phyloP scores from a whole-genome alignment of 345 rosid species.

The Pelargonium nanum region DNA sequence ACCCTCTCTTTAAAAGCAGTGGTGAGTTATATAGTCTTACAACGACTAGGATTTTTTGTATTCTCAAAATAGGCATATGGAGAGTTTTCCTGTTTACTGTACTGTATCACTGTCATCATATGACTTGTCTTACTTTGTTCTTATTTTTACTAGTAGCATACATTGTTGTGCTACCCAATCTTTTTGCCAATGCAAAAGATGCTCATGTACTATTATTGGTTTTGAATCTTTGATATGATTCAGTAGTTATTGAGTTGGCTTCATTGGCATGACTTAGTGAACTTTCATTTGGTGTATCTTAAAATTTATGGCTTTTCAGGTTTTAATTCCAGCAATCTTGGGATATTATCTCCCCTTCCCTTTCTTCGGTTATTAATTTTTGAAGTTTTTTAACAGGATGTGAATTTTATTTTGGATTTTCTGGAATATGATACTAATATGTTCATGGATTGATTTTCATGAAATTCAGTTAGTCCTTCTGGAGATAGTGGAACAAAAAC shows the following conservation, averaged over 20 bases:
- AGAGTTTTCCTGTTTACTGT: background rate
- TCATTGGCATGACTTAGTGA: background rate
- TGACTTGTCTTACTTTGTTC: background rate
- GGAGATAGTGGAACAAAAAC: slow-evolving; percentile 53
- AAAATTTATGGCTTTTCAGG: background rate
- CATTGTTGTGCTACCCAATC: background rate
- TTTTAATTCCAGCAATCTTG: background rate
- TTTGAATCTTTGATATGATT: background rate
- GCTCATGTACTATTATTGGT: background rate
- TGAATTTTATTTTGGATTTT: slow-evolving; percentile 3
- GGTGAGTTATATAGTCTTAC: slow-evolving; percentile 18
- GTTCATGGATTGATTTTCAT: slow-evolving; percentile 10
- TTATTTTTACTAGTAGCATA: background rate
- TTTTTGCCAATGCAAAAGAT: background rate
- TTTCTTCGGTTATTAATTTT: no score
- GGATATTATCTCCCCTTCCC: no score
- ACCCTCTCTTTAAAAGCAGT: slow-evolving; percentile 16
- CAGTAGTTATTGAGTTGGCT: background rate
- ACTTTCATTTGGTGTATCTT: background rate
- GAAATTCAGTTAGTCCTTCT: slow-evolving; percentile 18
- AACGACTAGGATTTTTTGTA: background rate
- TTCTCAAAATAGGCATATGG: background rate
- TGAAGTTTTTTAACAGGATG: background rate
- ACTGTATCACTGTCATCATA: background rate
- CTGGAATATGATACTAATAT: slow-evolving; percentile 10